These are phyloP conservation scores for Mycosarcoma mackinlayi DNA, from an alignment of 1,284 basidiomycete species.

Conservation along the genomic window DNA sequence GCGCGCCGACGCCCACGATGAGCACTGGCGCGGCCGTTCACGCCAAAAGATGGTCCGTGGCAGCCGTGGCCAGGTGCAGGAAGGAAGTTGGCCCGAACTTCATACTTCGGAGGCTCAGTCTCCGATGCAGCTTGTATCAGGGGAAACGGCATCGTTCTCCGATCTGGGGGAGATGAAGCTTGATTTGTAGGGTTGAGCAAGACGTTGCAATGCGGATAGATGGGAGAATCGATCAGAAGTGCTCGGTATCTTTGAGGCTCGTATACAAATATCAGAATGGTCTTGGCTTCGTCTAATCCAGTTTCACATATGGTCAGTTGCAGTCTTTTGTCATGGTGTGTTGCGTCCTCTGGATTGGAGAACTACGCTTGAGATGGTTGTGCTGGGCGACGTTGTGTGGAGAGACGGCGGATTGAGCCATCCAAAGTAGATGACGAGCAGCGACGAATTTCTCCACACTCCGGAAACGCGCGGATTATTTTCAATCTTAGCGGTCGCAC, in stretches of 20 bases:
- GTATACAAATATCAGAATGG: not conserved
- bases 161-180: conserved; percentile 48
- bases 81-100: conserved; percentile 45
- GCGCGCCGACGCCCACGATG: conserved; percentile 26
- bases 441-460: conserved; percentile 10
- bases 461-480: conserved; percentile 9
- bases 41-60: conserved; percentile 30
- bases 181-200: conserved; percentile 36
- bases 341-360: too few species aligned
- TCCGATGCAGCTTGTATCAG: conserved; percentile 38
- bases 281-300: too few species aligned
- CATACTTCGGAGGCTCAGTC: conserved; percentile 39
- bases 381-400: too few species aligned
- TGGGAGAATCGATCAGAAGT: too few species aligned
- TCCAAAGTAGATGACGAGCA: not conserved
- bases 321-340: too few species aligned
- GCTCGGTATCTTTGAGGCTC: too few species aligned
- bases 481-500: conserved; percentile 7
- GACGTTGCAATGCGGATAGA: too few species aligned
- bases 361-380: too few species aligned
- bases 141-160: conserved; percentile 23
- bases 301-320: too few species aligned
- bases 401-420: not conserved
- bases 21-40: conserved; percentile 38
- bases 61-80: conserved; percentile 17